A percentile compares a stretch with the other conserved stretches of the same genome.
phyloP scores from a whole-genome alignment of 768 basidiomycete genomes.

The Russula emetica region DNA sequence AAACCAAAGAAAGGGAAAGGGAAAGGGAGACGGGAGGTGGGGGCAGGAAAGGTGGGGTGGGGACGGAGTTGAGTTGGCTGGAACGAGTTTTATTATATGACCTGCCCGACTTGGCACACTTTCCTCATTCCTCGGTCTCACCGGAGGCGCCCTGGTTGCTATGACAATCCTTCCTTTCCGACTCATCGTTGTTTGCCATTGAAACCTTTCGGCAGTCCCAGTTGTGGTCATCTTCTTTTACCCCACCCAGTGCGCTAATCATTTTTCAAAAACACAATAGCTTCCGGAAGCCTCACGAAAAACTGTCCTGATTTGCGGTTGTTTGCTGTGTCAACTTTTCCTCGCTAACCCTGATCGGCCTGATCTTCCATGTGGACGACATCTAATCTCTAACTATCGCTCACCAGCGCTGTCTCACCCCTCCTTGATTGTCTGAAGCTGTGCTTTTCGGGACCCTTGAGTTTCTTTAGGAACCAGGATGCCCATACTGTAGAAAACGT shows the following conservation, averaged over 20 bases:
- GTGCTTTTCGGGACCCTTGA: background rate
- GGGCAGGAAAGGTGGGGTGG: background rate
- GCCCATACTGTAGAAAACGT: background rate
- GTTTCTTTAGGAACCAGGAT: background rate
- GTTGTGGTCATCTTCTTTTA: too few species aligned
- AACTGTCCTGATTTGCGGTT: too few species aligned
- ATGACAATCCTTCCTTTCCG: too few species aligned
- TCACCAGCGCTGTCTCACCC: background rate
- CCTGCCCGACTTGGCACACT: too few species aligned
- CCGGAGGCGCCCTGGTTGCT: constrained; percentile 4
- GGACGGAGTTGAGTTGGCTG: background rate
- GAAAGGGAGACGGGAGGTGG: background rate
- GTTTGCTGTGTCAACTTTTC: too few species aligned
- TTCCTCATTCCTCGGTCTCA: background rate
- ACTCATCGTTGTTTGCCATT: background rate
- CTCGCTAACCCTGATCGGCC: too few species aligned
- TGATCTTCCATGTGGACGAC: background rate
- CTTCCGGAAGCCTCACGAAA: too few species aligned
- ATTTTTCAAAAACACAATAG: background rate
- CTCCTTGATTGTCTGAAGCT: background rate
- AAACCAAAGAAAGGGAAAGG: background rate
- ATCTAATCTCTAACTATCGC: background rate
- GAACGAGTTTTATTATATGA: background rate
- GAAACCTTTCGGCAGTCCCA: background rate
- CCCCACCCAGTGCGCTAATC: background rate